Percentiles rank a stretch among this genome's conserved stretches.
phyloP scores from a whole-genome alignment of 345 rosid genomes.

The Ceriops tagal region DNA sequence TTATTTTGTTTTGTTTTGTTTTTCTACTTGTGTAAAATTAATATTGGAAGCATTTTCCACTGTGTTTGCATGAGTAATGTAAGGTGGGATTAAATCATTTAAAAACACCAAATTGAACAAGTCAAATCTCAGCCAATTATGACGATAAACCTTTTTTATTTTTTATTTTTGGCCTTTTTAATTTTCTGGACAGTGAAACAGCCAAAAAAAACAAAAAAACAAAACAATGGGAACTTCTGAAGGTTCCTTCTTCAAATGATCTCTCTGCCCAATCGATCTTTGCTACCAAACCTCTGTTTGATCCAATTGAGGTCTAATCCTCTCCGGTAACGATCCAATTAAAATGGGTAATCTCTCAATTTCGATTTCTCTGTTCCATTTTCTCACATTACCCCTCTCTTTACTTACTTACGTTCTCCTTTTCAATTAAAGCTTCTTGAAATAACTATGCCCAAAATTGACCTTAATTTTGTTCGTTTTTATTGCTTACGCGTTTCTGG shows the following conservation, averaged over 20 bases:
- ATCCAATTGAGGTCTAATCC: conserved; percentile 9
- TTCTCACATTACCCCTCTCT: background rate
- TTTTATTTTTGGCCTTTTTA: background rate
- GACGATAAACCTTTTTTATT: no score
- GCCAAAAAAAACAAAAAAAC: background rate
- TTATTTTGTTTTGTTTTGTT: no score
- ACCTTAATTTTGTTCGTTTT: background rate
- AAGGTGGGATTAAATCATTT: no score
- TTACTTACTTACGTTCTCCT: conserved; percentile 1
- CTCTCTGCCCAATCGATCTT: conserved; percentile 11
- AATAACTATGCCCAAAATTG: background rate
- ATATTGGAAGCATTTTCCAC: no score
- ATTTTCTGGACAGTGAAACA: background rate
- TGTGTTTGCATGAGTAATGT: no score
- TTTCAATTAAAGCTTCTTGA: background rate
- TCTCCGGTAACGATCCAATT: conserved; percentile 12
- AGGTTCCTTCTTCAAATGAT: background rate
- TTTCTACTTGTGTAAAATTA: no score
- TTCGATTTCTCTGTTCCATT: conserved; percentile 15
- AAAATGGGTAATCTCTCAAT: conserved; percentile 27
- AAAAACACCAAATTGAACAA: no score
- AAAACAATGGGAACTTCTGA: background rate
- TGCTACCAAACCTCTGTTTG: background rate
- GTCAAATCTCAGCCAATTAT: no score
- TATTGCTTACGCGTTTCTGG: conserved; percentile 4